A percentile compares a stretch with the other conserved stretches of the same genome.
These are phyloP conservation scores for Glycyrrhiza uralensis DNA, from an alignment of 306 rosid genomes.

Conservation along the genomic window DNA sequence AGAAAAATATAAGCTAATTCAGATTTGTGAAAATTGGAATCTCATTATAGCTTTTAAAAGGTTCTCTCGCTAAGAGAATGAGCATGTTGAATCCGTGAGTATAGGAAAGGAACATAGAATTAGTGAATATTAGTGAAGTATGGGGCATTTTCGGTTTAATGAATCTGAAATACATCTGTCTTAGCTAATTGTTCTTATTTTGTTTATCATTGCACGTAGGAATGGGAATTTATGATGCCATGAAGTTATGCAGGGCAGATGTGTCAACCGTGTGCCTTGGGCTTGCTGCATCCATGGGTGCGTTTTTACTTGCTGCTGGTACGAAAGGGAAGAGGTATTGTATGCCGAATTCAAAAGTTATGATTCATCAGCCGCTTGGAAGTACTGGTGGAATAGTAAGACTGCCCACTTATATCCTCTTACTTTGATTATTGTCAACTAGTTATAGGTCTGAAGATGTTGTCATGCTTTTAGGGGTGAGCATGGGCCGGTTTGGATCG, in stretches of 20 bases:
- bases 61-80: neutral
- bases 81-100: neutral
- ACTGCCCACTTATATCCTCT: neutral
- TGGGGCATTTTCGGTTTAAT: neutral
- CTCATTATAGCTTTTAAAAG: neutral
- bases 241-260: constrained; percentile 93
- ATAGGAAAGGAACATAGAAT: neutral
- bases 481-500: too few relatives aligned
- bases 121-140: neutral
- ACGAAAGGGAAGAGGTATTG: constrained; percentile 91
- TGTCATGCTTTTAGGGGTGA: too few relatives aligned
- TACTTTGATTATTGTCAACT: constrained; percentile 2
- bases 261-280: constrained; percentile 93
- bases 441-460: neutral
- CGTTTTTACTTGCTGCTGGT: constrained; percentile 90
- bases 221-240: constrained; percentile 98
- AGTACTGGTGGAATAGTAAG: constrained; percentile 80
- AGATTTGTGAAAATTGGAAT: neutral
- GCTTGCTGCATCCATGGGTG: constrained; percentile 99
- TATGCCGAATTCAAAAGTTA: constrained; percentile 93
- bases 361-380: constrained; percentile 97
- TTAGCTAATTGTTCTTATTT: constrained; percentile 27
- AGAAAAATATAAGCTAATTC: neutral
- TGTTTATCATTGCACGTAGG: constrained; percentile 43
- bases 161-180: neutral